phyloP scores from a whole-genome alignment of 2,329 filamentous ascomycete genomes.

The Teratosphaeria gauchensis region DNA sequence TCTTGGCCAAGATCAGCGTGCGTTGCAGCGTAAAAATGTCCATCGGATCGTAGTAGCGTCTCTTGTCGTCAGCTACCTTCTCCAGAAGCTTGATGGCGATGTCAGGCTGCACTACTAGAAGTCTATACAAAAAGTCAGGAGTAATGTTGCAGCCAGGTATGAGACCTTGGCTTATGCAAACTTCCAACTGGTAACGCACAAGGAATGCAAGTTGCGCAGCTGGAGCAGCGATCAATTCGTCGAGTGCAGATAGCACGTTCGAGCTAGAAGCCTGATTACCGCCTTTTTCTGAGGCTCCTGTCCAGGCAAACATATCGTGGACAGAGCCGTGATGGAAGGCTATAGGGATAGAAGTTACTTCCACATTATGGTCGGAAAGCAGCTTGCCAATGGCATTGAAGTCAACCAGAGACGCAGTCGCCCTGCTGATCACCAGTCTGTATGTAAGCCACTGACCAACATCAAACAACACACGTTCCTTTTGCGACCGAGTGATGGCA shows the following conservation, averaged over 20 bases:
- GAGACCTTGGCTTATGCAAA: slow-evolving; percentile 71
- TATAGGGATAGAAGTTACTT: neutral
- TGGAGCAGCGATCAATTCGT: neutral
- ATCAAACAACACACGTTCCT: slow-evolving; percentile 46
- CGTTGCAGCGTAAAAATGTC: slow-evolving; percentile 49
- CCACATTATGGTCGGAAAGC: slow-evolving; percentile 65
- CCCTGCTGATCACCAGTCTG: slow-evolving; percentile 37
- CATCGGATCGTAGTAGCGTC: slow-evolving; percentile 59
- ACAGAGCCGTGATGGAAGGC: neutral
- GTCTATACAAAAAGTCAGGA: slow-evolving; percentile 53
- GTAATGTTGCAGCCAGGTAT: slow-evolving; percentile 69
- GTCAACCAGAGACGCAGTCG: slow-evolving; percentile 2
- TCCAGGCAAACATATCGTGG: neutral
- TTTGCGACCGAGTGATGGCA: slow-evolving; percentile 33
- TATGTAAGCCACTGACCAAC: slow-evolving; percentile 56
- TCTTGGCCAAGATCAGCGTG: slow-evolving; percentile 26
- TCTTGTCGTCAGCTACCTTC: slow-evolving; percentile 57
- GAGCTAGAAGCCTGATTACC: slow-evolving; percentile 10
- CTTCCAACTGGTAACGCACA: slow-evolving; percentile 83
- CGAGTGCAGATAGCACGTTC: neutral
- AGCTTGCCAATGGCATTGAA: slow-evolving; percentile 34
- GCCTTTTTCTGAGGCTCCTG: neutral
- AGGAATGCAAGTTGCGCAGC: slow-evolving; percentile 42
- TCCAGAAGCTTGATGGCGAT: slow-evolving; percentile 60
- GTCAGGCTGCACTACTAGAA: slow-evolving; percentile 42